A percentile compares a stretch with the other conserved stretches of the same genome.
phyloP scores from a whole-genome alignment of 257 asterid genomes.

The Solanum verrucosum region DNA sequence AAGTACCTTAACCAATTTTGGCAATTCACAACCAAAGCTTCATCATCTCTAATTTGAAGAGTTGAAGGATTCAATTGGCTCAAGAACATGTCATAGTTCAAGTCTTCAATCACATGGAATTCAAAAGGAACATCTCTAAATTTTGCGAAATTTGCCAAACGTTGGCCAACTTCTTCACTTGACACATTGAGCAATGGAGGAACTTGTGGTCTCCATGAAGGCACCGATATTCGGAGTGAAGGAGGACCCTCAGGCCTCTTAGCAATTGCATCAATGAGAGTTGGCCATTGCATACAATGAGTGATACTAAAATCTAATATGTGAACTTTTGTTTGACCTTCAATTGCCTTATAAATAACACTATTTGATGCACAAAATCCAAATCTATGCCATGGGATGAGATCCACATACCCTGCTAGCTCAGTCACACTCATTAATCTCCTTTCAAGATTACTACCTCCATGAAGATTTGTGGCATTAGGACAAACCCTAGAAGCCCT shows the following conservation, averaged over 20 bases:
- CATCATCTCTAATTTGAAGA: constrained; percentile 30
- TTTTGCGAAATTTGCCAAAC: constrained; percentile 54
- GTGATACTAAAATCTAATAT: constrained; percentile 64
- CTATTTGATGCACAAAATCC: constrained; percentile 69
- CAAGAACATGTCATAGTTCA: constrained; percentile 21
- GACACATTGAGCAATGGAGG: constrained; percentile 58
- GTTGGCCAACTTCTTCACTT: constrained; percentile 46
- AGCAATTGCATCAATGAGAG: constrained; percentile 52
- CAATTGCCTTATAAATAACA: constrained; percentile 34
- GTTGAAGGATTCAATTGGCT: constrained; percentile 19
- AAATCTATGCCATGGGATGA: constrained; percentile 73
- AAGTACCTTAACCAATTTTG: constrained; percentile 63
- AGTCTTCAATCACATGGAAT: constrained; percentile 36
- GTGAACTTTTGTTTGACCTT: constrained; percentile 35
- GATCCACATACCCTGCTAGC: constrained; percentile 72
- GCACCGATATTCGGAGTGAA: constrained; percentile 30
- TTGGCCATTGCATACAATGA: constrained; percentile 85
- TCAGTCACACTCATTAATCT: constrained; percentile 58
- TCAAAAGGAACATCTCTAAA: constrained; percentile 53
- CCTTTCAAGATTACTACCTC: constrained; percentile 8
- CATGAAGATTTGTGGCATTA: constrained; percentile 6
- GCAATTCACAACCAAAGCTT: constrained; percentile 56
- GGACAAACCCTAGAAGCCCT: constrained; percentile 56
- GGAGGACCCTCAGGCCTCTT: constrained; percentile 43
- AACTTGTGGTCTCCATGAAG: constrained; percentile 44